A percentile compares a stretch with the other conserved stretches of the same genome.
Conservation (phyloP, 805 yeast genomes). For the Lachancea waltii region DNA sequence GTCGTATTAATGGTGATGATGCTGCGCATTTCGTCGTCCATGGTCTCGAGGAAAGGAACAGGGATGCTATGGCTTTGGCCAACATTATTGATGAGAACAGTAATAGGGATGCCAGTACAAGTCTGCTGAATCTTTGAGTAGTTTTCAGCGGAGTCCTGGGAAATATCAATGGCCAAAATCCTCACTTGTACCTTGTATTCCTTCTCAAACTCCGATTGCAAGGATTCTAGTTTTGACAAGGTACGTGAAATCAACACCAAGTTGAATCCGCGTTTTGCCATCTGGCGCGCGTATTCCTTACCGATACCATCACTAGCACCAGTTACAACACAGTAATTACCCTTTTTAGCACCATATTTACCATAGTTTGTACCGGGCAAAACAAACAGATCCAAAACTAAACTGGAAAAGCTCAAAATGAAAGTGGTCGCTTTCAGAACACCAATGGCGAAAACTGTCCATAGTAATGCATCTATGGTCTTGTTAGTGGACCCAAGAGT, state of each 20-base stretch:
- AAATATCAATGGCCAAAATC: constrained; percentile 71
- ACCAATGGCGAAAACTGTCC: constrained; percentile 52
- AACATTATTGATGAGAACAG: constrained; percentile 83
- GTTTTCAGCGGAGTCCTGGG: constrained; percentile 52
- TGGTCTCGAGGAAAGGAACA: constrained; percentile 82
- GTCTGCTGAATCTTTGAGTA: constrained; percentile 46
- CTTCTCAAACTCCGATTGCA: constrained; percentile 56
- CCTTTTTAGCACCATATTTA: constrained; percentile 67
- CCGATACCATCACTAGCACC: constrained; percentile 99
- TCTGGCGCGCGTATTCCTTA: constrained; percentile 79
- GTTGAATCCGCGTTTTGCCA: constrained; percentile 81
- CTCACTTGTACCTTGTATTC: constrained; percentile 59
- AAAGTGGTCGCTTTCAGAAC: constrained; percentile 49
- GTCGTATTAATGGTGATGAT: constrained; percentile 82
- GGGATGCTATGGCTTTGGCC: constrained; percentile 95
- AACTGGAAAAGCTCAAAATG: constrained; percentile 43
- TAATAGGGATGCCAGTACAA: constrained; percentile 49
- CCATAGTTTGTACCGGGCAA: constrained; percentile 51
- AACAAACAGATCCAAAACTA: constrained; percentile 56
- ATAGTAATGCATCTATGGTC: constrained; percentile 26
- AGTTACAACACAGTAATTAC: constrained; percentile 90
- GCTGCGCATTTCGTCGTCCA: constrained; percentile 61
- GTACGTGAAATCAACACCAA: constrained; percentile 82
- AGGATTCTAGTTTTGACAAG: constrained; percentile 58
- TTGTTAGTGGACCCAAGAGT: constrained; percentile 17